These are phyloP conservation scores for Pelargonium nanum DNA, from an alignment of 345 rosid species.

Conservation along the genomic window DNA sequence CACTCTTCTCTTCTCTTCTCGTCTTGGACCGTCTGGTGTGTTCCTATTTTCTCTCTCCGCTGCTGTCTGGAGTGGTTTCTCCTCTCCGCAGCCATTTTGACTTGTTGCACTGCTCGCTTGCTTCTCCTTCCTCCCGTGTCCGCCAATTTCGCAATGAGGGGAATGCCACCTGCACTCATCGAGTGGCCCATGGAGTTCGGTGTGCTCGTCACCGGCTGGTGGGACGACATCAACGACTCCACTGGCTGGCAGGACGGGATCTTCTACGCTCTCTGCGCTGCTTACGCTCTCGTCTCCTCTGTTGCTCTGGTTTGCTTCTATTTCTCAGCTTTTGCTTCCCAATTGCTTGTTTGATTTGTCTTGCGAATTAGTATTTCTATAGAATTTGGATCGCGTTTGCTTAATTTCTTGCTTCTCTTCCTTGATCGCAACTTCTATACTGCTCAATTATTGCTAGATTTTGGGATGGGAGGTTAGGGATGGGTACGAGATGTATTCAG, in stretches of 20 bases:
- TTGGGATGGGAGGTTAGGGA: too few species aligned
- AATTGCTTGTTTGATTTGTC: not conserved
- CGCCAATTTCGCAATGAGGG: not conserved
- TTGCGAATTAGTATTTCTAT: not conserved
- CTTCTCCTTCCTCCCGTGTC: not conserved
- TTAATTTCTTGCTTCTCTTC: not conserved
- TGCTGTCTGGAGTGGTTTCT: too few species aligned
- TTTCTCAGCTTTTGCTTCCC: not conserved
- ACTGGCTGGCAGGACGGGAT: constrained; percentile 86
- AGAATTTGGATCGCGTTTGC: not conserved
- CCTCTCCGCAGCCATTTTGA: not conserved
- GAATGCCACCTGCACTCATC: constrained; percentile 7
- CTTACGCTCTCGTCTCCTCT: constrained; percentile 81
- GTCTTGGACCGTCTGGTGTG: too few species aligned
- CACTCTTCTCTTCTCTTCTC: too few species aligned
- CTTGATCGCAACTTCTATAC: not conserved
- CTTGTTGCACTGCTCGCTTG: not conserved
- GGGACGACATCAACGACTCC: constrained; percentile 81
- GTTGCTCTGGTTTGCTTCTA: constrained; percentile 53
- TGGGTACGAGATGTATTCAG: too few species aligned
- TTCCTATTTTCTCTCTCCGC: too few species aligned
- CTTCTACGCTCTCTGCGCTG: constrained; percentile 75
- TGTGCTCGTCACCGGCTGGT: constrained; percentile 37
- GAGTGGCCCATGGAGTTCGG: constrained; percentile 12
- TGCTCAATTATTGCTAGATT: not conserved